A percentile compares a stretch with the other conserved stretches of the same genome.
phyloP scores from a whole-genome alignment of 2,329 filamentous ascomycete species.

The Aspergillus quadricinctus region DNA sequence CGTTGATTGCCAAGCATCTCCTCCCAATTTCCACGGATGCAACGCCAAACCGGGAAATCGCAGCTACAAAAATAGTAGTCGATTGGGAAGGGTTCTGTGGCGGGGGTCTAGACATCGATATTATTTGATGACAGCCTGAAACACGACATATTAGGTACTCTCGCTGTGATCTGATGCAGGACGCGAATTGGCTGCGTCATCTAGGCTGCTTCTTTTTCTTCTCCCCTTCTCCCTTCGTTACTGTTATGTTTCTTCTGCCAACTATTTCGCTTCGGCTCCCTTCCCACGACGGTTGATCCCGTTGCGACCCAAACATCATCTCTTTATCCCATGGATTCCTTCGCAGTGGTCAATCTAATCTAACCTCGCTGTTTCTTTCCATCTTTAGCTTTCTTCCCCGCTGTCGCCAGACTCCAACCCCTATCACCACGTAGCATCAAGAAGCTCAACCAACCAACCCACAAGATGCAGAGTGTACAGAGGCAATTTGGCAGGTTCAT shows the following conservation, averaged over 20 bases:
- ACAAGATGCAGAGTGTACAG: conserved; percentile 53
- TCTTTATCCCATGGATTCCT: neutral
- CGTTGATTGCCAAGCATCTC: neutral
- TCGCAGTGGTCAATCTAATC: neutral
- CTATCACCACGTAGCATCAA: neutral
- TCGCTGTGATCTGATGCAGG: neutral
- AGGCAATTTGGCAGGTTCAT: conserved; percentile 69
- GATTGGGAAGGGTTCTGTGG: neutral
- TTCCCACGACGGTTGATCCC: neutral
- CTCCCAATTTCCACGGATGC: neutral
- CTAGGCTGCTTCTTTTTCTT: neutral
- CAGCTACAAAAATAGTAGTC: conserved; percentile 8
- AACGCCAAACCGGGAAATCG: neutral
- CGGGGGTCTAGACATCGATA: conserved; percentile 4
- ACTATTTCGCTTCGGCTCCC: neutral
- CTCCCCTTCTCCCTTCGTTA: neutral
- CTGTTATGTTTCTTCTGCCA: neutral
- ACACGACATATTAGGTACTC: neutral
- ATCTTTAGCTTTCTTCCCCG: neutral
- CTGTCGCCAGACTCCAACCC: neutral
- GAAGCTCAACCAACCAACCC: neutral
- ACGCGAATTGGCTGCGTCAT: conserved; percentile 17
- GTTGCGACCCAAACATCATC: neutral
- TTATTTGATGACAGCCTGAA: conserved; percentile 2
- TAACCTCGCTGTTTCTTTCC: neutral